Evolutionary conservation across 2,329 filamentous ascomycete species (phyloP).

Genomic region (Ophiocordyceps robertsii): DNA sequence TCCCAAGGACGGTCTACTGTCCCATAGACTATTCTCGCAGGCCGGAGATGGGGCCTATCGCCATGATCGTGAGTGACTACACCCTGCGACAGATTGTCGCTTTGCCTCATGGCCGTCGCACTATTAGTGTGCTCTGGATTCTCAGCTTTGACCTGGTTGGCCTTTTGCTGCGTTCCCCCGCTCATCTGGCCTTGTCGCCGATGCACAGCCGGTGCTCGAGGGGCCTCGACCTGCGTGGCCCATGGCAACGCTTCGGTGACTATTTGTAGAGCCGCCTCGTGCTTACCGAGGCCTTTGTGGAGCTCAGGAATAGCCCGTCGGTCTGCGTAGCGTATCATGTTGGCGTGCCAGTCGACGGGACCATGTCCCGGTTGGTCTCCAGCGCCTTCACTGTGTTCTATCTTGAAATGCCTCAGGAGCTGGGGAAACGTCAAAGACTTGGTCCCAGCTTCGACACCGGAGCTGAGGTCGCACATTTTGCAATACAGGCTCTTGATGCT

Average conservation of each 20-base stretch:
- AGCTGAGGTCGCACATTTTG: constrained; percentile 30
- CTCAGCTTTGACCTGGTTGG: too few relatives aligned
- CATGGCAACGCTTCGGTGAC: constrained; percentile 25
- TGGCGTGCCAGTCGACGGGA: constrained; percentile 27
- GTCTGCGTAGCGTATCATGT: constrained; percentile 32
- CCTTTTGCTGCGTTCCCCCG: too few relatives aligned
- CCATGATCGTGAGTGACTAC: background rate
- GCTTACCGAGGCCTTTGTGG: constrained; percentile 12
- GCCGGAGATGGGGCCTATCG: constrained; percentile 10
- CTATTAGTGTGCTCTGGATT: too few relatives aligned
- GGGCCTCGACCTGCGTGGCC: background rate
- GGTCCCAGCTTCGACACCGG: too few relatives aligned
- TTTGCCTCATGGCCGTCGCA: background rate
- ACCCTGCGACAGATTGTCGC: background rate
- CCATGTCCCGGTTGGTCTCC: constrained; percentile 7
- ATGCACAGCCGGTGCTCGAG: background rate
- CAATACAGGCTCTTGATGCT: constrained; percentile 41
- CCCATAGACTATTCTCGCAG: constrained; percentile 16
- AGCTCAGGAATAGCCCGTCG: constrained; percentile 16
- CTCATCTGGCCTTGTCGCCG: too few relatives aligned
- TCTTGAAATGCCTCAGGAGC: constrained; percentile 45
- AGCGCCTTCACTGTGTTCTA: constrained; percentile 20
- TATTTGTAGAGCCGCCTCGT: constrained; percentile 19
- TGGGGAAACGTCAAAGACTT: constrained; percentile 34
- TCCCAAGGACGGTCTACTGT: constrained; percentile 7